phyloP scores from a whole-genome alignment of 495 filamentous ascomycete species.

The Podospora didyma region DNA sequence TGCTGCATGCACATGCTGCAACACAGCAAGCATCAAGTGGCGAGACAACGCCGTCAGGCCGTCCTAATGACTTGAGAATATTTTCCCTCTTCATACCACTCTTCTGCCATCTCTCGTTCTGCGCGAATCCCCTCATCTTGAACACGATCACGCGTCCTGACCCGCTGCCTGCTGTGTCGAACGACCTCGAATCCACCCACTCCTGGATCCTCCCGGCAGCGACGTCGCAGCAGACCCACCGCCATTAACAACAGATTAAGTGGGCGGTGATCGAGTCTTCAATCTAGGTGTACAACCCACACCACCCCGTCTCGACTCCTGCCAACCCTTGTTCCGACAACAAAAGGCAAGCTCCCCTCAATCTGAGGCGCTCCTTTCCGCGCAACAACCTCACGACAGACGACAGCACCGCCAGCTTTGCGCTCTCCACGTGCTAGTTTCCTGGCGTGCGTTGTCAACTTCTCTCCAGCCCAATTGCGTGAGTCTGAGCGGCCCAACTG shows the following conservation, averaged over 20 bases:
- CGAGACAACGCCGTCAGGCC: no score
- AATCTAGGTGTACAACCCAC: no score
- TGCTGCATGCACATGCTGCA: not conserved
- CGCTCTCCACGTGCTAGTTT: no score
- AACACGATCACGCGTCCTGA: not conserved
- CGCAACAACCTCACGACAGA: conserved; percentile 7
- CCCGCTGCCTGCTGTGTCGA: not conserved
- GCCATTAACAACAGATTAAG: not conserved
- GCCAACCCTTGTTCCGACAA: conserved; percentile 9
- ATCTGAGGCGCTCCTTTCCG: conserved; percentile 10
- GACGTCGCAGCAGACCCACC: not conserved
- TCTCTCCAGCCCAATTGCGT: not conserved
- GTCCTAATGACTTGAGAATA: no score
- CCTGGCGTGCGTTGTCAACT: not conserved
- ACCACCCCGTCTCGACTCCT: conserved; percentile 8
- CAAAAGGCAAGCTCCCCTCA: conserved; percentile 17
- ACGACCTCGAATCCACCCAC: not conserved
- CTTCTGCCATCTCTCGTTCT: no score
- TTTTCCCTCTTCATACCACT: no score
- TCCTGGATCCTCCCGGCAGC: not conserved
- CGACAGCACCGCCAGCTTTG: conserved; percentile 3
- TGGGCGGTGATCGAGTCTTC: not conserved
- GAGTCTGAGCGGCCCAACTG: not conserved
- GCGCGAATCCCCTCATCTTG: no score
- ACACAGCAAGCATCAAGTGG: not conserved